Evolutionary conservation across 495 filamentous ascomycete genomes (phyloP), one percentile per base, ranked within the genome.

Genomic region (Echria macrotheca): DNA sequence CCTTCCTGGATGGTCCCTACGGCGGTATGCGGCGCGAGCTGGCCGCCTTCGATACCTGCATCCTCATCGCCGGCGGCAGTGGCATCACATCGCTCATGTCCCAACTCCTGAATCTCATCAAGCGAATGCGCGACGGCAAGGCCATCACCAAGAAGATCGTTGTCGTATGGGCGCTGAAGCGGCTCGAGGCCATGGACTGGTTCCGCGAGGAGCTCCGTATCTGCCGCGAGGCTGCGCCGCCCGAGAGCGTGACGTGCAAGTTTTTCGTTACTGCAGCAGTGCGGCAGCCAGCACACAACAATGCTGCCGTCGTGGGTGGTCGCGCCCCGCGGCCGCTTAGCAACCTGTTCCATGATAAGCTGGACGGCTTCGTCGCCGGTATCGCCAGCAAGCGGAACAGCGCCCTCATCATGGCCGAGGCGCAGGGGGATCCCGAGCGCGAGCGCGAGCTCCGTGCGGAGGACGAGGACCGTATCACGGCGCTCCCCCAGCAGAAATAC

Each of bases 201-300:
- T 97, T 97, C 76, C 86, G 87, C 61, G 91, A 96, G 69, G 93
- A 96, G 63, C 74, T 96, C 35, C 76, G 88, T 39, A 89, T 96
- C 57, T 93, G 91, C 69, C 75, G 88, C 52, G 85, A 96, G 61
- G 81, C 78, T 55, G 86, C 91, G 44, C 87, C 89, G 21, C 79
- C 87, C 37, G 85, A 90, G 66, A 80, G 83, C 21, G 86, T 97
- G 6, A 84, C 85, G 22, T 96, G 89, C 71, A 89, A 95, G 65
- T 96, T 96, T 73, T 97, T 86, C 69, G 85, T 96, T 44, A 97
- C 91, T 0, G 75, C 77, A 14, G 75, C 81, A 23, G 85, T 82
- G 58, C 78, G 81, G 35, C 75, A 77, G 47, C 66, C 61, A 33
- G 44, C 50, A 31, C 14, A 49, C 7, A 44, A 39, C 57, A 19